phyloP scores from a whole-genome alignment of 1,284 basidiomycete genomes.

The Naganishia cerealis region DNA sequence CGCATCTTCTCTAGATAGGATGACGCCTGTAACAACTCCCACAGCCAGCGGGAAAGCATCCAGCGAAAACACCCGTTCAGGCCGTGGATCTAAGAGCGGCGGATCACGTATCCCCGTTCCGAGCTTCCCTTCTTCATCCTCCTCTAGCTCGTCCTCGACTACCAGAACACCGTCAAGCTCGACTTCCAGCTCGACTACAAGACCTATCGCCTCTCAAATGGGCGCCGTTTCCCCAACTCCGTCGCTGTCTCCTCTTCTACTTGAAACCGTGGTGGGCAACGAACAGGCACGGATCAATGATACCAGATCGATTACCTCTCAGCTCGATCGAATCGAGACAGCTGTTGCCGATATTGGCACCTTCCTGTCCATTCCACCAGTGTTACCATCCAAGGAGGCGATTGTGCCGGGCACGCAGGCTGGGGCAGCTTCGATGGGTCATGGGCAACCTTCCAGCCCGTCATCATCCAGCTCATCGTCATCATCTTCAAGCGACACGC shows the following conservation, averaged over 20 bases:
- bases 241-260: constrained; percentile 4
- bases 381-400: not conserved
- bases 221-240: not conserved
- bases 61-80: not conserved
- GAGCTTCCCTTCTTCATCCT: constrained; percentile 11
- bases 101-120: constrained; percentile 7
- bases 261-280: constrained; percentile 32
- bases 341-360: constrained; percentile 42
- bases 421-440: constrained; percentile 3
- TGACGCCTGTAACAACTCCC: not conserved
- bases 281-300: constrained; percentile 42
- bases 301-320: constrained; percentile 36
- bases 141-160: constrained; percentile 6
- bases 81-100: not conserved
- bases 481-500: constrained; percentile 32
- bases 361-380: constrained; percentile 20
- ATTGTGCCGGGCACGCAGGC: constrained; percentile 12
- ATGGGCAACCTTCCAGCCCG: constrained; percentile 22
- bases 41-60: not conserved
- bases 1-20: constrained; percentile 7
- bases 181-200: not conserved
- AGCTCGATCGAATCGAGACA: constrained; percentile 51
- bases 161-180: not conserved
- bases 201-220: not conserved
- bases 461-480: constrained; percentile 37